Evolutionary conservation across 2,329 filamentous ascomycete genomes (phyloP).

Genomic region (Phoma sp.): DNA sequence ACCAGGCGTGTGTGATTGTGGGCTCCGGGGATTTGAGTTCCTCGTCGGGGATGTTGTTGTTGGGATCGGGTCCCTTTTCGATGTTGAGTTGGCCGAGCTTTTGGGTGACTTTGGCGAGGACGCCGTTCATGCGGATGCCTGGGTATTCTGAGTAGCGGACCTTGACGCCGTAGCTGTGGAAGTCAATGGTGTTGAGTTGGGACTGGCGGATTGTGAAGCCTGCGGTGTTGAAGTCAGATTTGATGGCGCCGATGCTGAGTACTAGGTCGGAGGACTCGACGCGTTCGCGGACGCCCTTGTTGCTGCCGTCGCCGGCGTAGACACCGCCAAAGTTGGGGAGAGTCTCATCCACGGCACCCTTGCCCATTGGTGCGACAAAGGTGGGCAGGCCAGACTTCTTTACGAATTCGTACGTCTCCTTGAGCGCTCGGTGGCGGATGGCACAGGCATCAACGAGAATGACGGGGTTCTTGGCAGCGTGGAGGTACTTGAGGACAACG

Average conservation of each 20-base stretch:
- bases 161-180: constrained; percentile 76
- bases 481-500: constrained; percentile 75
- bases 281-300: constrained; percentile 67
- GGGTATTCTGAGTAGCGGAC: constrained; percentile 83
- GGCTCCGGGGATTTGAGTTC: constrained; percentile 42
- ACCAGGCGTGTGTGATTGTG: constrained; percentile 72
- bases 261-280: constrained; percentile 76
- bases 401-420: constrained; percentile 76
- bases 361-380: constrained; percentile 91
- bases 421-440: constrained; percentile 75
- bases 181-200: constrained; percentile 79
- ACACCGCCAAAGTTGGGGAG: constrained; percentile 81
- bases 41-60: constrained; percentile 57
- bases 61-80: constrained; percentile 60
- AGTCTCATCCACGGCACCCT: constrained; percentile 80
- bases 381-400: constrained; percentile 77
- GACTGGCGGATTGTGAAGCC: constrained; percentile 83
- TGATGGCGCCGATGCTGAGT: constrained; percentile 72
- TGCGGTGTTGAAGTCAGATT: constrained; percentile 82
- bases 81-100: constrained; percentile 65
- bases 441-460: constrained; percentile 86
- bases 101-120: constrained; percentile 74
- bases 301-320: constrained; percentile 80
- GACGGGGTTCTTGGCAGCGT: constrained; percentile 75
- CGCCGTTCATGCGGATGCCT: constrained; percentile 77